A percentile compares a stretch with the other conserved stretches of the same genome.
These are phyloP conservation scores for Kluyveromyces sp. DNA, from an alignment of 1,139 yeast genomes.

Conservation along the genomic window DNA sequence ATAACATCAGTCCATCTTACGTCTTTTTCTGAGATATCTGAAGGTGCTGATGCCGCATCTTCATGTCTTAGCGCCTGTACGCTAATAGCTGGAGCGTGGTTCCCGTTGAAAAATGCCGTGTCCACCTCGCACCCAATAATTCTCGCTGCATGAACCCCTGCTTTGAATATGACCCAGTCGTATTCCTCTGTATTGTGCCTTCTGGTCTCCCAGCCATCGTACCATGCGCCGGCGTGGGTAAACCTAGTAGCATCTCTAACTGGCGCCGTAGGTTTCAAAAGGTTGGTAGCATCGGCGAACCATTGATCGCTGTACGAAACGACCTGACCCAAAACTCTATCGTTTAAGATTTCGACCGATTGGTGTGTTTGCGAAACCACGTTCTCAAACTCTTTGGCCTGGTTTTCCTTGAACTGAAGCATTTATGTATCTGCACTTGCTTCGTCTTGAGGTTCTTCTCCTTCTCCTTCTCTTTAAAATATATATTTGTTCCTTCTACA, in stretches of 20 bases:
- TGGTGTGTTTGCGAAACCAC: conserved; percentile 13
- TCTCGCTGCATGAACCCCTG: conserved; percentile 79
- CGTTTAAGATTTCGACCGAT: conserved; percentile 63
- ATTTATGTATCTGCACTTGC: neutral
- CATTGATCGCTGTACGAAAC: conserved; percentile 74
- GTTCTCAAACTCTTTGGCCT: conserved; percentile 10
- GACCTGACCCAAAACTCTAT: conserved; percentile 71
- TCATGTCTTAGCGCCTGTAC: conserved; percentile 61
- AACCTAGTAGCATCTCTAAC: conserved; percentile 73
- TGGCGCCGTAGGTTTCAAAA: conserved; percentile 73
- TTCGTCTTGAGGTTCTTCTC: neutral
- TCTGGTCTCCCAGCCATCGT: conserved; percentile 97
- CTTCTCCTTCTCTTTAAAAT: no score
- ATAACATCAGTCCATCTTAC: conserved; percentile 65
- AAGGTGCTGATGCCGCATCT: conserved; percentile 13
- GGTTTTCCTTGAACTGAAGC: conserved; percentile 6
- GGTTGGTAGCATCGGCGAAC: conserved; percentile 90
- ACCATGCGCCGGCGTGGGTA: conserved; percentile 89
- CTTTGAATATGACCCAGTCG: conserved; percentile 75
- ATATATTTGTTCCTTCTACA: no score
- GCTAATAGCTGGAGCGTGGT: conserved; percentile 84
- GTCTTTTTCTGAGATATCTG: conserved; percentile 21
- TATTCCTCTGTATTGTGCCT: conserved; percentile 79
- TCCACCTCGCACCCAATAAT: conserved; percentile 82
- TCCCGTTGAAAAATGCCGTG: conserved; percentile 88